These are phyloP conservation scores for Lagenaria siceraria DNA, from an alignment of 306 rosid species.

Conservation along the genomic window DNA sequence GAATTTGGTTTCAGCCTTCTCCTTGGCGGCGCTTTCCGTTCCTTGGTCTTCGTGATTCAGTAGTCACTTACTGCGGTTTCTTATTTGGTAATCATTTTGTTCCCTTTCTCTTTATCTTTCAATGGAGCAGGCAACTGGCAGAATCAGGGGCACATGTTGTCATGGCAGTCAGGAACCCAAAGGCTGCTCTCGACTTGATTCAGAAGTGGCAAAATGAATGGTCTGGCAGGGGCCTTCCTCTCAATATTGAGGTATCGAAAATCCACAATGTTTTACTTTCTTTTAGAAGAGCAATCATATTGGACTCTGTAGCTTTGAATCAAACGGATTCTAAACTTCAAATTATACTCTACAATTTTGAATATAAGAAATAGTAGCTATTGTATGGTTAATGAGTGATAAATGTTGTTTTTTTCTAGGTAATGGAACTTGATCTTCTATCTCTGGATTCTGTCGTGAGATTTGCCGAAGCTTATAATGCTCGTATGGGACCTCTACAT, in stretches of 20 bases:
- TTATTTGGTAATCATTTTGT: neutral
- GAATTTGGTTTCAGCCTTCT: neutral
- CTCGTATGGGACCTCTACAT: constrained; percentile 71
- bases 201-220: constrained; percentile 86
- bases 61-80: neutral
- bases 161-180: constrained; percentile 94
- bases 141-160: constrained; percentile 92
- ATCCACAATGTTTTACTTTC: neutral
- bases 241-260: constrained; percentile 66
- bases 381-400: neutral
- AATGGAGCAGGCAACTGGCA: constrained; percentile 76
- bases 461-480: constrained; percentile 80
- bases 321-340: neutral
- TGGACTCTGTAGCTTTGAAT: neutral
- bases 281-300: neutral
- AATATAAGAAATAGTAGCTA: neutral
- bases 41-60: neutral
- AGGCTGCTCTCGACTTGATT: constrained; percentile 67
- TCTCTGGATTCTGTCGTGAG: constrained; percentile 83
- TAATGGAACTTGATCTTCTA: constrained; percentile 84
- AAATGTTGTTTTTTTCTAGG: constrained; percentile 34
- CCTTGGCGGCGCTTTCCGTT: neutral
- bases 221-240: constrained; percentile 70
- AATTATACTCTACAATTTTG: neutral
- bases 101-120: neutral